A percentile compares a stretch with the other conserved stretches of the same genome.
phyloP scores from a whole-genome alignment of 2,329 filamentous ascomycete genomes.

The Thermothelomyces thermophilus region DNA sequence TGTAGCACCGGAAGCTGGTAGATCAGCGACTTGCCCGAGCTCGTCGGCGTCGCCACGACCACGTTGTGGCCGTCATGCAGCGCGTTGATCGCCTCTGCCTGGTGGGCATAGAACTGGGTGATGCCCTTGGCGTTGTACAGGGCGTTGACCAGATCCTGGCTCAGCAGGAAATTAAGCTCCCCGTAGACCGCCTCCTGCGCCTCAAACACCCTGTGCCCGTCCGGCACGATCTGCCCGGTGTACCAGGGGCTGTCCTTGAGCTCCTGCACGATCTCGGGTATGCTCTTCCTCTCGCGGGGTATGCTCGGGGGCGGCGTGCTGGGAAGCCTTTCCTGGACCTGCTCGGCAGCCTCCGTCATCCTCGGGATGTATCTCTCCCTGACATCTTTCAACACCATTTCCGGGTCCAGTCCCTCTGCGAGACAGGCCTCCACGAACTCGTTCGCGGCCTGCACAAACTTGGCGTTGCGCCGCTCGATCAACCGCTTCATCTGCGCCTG shows the following conservation, averaged over 20 bases:
- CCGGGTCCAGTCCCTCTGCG: constrained; percentile 58
- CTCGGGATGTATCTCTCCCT: constrained; percentile 56
- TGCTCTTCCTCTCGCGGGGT: constrained; percentile 69
- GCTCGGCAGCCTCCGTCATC: constrained; percentile 32
- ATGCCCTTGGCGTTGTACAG: constrained; percentile 89
- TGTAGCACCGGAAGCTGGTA: constrained; percentile 92
- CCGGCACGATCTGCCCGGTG: constrained; percentile 82
- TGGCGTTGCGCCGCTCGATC: constrained; percentile 83
- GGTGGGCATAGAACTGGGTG: constrained; percentile 80
- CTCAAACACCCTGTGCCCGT: constrained; percentile 87
- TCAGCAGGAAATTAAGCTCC: constrained; percentile 77
- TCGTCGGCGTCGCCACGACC: constrained; percentile 90
- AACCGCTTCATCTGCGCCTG: constrained; percentile 85
- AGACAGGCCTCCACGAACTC: constrained; percentile 69
- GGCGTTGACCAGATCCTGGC: constrained; percentile 90
- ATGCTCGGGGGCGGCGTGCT: constrained; percentile 61
- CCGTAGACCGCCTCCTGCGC: constrained; percentile 75
- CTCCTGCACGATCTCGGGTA: constrained; percentile 79
- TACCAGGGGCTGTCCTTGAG: constrained; percentile 84
- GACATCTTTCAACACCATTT: constrained; percentile 54
- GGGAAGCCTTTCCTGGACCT: constrained; percentile 20
- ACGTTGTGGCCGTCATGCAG: constrained; percentile 77
- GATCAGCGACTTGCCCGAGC: constrained; percentile 95
- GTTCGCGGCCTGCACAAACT: constrained; percentile 73
- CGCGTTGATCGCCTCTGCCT: constrained; percentile 87